Evolutionary conservation across 306 rosid species (phyloP), one percentile per base, ranked within the genome.

Genomic region (Medicago arabica): DNA sequence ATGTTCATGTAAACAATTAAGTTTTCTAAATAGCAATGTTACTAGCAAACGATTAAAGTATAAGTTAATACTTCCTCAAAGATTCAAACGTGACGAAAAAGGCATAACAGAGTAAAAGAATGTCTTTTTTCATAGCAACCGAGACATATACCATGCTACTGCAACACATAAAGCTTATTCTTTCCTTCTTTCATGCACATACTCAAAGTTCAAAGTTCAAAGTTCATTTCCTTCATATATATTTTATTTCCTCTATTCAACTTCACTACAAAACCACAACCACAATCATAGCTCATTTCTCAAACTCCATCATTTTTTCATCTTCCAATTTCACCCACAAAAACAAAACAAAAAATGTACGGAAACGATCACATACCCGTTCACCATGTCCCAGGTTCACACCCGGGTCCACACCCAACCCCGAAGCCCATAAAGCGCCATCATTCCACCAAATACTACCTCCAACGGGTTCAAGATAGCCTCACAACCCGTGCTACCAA

Each of bases 381-480:
- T 8, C 88, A 58, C 9, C 58, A 76, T 13, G 82, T 65, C 11
- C 72, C 65, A 3, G 78, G 69, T 31, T 5, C 36, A 31, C 36
- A 4, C 13, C 75, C 69, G 3, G 79, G 71, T 15, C 57, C 67
- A 16, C 61, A 75, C n/a, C 67, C 65, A 15, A 51, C 67, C 7
- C 51, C 67, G 23, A 81, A 67, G 28, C 87, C 90, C 58, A 0
- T 84, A 3, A 82, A 77, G 36, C 97, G 91, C 16, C 96, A 81
- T 78, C 92, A 84, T 83, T 75, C 93, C 1, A 79, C 89, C 49
- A 88, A 89, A 0, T 79, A 87, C 82, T 86, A 85, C 51, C 90
- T 82, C 17, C 94, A 84, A 49, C 93, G 97, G 1, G 98, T 94
- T 63, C 90, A 34, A 0, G 98, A 94, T 17, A 94, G 89, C 87